Conservation (phyloP, 2,329 filamentous ascomycete genomes). For the Chaetomiaceae sp. region DNA sequence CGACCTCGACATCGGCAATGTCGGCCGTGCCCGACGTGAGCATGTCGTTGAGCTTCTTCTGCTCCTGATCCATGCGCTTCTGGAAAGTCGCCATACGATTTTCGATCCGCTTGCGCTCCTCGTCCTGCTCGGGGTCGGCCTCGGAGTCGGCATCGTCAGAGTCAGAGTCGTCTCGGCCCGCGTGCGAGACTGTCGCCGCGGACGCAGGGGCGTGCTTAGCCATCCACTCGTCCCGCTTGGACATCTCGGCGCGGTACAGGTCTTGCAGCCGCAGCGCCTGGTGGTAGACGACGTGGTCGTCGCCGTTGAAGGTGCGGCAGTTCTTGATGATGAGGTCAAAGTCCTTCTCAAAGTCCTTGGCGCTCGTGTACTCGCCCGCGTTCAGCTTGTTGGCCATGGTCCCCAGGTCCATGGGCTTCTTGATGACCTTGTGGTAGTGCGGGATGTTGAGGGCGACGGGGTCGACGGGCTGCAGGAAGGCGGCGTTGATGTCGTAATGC, state of each 20-base stretch:
- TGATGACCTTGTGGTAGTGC: constrained; percentile 87
- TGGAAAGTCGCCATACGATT: constrained; percentile 50
- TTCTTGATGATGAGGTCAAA: constrained; percentile 81
- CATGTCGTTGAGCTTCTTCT: constrained; percentile 52
- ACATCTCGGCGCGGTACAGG: constrained; percentile 71
- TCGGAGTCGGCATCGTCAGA: constrained; percentile 50
- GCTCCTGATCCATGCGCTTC: constrained; percentile 51
- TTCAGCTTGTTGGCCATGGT: constrained; percentile 78
- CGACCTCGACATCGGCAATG: constrained; percentile 49
- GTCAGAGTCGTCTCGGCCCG: constrained; percentile 35
- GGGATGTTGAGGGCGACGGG: constrained; percentile 92
- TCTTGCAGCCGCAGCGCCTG: constrained; percentile 69
- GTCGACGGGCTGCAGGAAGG: constrained; percentile 83
- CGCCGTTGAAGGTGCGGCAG: constrained; percentile 83
- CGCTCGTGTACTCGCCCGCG: constrained; percentile 70
- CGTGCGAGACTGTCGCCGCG: constrained; percentile 43
- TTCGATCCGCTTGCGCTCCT: constrained; percentile 33
- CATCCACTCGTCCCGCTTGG: constrained; percentile 76
- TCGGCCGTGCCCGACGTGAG: constrained; percentile 48
- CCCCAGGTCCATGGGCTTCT: constrained; percentile 90
- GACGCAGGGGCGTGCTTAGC: constrained; percentile 60
- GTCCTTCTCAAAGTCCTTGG: constrained; percentile 83
- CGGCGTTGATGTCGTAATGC: constrained; percentile 61
- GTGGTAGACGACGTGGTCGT: constrained; percentile 66
- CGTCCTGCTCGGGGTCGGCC: constrained; percentile 55